Conservation (phyloP, 1,284 basidiomycete species). For the Marasmius sp. region DNA sequence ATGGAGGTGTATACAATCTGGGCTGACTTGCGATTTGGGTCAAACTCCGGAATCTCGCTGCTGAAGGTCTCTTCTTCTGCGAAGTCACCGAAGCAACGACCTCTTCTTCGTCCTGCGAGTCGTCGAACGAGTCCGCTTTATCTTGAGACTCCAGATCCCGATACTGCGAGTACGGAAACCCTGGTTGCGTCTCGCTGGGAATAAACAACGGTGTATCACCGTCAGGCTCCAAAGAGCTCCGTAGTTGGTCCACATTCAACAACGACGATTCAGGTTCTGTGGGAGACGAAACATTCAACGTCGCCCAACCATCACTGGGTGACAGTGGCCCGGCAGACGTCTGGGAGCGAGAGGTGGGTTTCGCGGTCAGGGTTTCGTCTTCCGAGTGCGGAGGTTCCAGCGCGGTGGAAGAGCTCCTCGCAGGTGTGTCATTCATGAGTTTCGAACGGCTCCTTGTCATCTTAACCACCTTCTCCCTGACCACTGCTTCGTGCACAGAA, state of each 20-base stretch:
- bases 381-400: neutral
- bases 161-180: slow-evolving; percentile 48
- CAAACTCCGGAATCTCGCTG: slow-evolving; percentile 42
- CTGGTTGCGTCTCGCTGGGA: slow-evolving; percentile 40
- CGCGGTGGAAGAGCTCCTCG: neutral
- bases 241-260: slow-evolving; percentile 36
- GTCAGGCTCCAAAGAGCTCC: slow-evolving; percentile 29
- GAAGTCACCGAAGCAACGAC: slow-evolving; percentile 25
- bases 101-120: slow-evolving; percentile 38
- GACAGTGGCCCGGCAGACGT: neutral
- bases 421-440: neutral
- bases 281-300: slow-evolving; percentile 20
- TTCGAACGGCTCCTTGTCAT: slow-evolving; percentile 11
- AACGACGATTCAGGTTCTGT: slow-evolving; percentile 16
- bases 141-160: slow-evolving; percentile 16
- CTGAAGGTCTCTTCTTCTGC: slow-evolving; percentile 19
- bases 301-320: slow-evolving; percentile 22
- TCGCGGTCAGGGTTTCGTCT: neutral
- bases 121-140: slow-evolving; percentile 21
- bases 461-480: slow-evolving; percentile 9
- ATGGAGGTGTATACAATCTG: slow-evolving; percentile 34
- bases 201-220: slow-evolving; percentile 39
- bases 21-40: slow-evolving; percentile 52
- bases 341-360: neutral
- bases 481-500: slow-evolving; percentile 6